Base-by-base conservation (phyloP, 73 alveolate species). In the Stentor coeruleus region DNA sequence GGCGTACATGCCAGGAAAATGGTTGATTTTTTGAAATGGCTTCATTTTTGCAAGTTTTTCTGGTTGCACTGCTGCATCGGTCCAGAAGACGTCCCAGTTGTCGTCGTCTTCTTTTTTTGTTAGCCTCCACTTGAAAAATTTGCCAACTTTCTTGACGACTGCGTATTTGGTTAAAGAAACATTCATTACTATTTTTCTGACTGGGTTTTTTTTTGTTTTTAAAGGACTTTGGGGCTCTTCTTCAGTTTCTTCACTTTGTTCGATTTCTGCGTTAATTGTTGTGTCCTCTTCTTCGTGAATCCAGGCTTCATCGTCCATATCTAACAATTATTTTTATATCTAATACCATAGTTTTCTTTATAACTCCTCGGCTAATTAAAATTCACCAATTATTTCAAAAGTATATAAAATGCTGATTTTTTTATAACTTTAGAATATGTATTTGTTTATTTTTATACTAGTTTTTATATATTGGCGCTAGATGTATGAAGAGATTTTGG, bases 1-100 rank as follows among this genome's bases (percentile, higher is more conserved):
- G 38, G 84, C 89, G 75, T 92, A 90, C 96, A 92, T 92, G 26
- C 98, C 98, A 26, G 98, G 98, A 59, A 92, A 90, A 60, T 92
- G 96, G 81, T 92, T 92, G 58, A 90, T 87, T 66, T 93, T 84
- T 77, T 92, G 88, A 59, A 90, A 83, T 39, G 85, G 85, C 75
- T 85, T 58, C 96, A 92, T 91, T 82, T 81, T 82, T 4, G 88
- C 88, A 15, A 85, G 58, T 3, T 59, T 35, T 41, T 85, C 91
- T 26, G 89, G 81, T 37, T 76, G 59, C 26, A 85, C 91, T 3
- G 88, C 91, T 3, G 87, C 90, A 38, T 85, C 91, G 2, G 88
- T 81, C 88, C 91, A 85, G 72, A 76, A 85, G 26, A 85, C 84
- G 80, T 85, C 91, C 83, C 91, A 85, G 80, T 82, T 72, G 36